Evolutionary conservation across 2,329 filamentous ascomycete genomes (phyloP).

Genomic region (Penicillium sp.): DNA sequence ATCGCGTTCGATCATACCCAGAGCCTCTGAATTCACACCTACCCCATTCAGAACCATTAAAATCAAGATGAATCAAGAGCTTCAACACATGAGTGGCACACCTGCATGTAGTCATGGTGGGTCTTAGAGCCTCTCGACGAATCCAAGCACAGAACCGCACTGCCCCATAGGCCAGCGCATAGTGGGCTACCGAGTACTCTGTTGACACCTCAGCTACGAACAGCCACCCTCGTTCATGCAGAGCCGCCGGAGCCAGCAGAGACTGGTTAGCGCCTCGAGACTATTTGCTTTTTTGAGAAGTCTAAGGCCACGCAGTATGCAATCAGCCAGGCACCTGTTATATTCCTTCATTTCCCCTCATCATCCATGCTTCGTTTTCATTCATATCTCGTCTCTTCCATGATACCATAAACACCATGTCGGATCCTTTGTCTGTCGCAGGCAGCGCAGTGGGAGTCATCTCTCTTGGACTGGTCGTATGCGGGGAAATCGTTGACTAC

Average conservation of each 20-base stretch:
- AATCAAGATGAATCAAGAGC: too few relatives aligned
- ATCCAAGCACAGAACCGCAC: not conserved
- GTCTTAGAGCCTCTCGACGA: not conserved
- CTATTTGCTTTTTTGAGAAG: not conserved
- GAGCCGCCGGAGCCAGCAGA: not conserved
- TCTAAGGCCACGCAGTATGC: not conserved
- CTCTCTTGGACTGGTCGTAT: constrained; percentile 14
- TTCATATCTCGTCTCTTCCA: not conserved
- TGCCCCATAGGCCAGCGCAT: not conserved
- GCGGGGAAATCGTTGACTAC: constrained; percentile 9
- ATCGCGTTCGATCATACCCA: too few relatives aligned
- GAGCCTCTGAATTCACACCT: too few relatives aligned
- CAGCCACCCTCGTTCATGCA: not conserved
- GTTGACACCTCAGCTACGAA: not conserved
- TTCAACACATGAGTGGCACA: too few relatives aligned
- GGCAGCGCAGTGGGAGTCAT: constrained; percentile 14
- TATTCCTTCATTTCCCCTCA: not conserved
- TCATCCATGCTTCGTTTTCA: not conserved
- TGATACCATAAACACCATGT: not conserved
- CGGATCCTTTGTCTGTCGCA: not conserved
- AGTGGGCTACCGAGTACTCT: not conserved
- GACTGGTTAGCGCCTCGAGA: not conserved
- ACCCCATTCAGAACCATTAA: too few relatives aligned
- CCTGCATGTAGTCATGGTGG: not conserved
- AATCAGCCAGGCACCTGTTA: too few relatives aligned